Conservation (phyloP, 163 green algal species). For the Scenedesmus sp. region DNA sequence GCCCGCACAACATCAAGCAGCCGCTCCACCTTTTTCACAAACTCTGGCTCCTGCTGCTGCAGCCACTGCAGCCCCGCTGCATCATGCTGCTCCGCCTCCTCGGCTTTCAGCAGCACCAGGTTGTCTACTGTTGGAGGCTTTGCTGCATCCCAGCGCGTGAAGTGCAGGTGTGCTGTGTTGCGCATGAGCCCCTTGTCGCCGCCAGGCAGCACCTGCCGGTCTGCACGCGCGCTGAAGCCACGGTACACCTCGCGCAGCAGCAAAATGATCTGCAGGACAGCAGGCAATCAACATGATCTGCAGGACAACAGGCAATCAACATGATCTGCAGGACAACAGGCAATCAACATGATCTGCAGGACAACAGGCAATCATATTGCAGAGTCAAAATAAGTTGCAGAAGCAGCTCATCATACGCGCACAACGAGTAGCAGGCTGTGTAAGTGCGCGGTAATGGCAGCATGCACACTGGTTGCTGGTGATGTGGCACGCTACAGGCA, state of each 20-base stretch:
- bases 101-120: slow-evolving; percentile 81
- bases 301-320: background rate
- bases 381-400: background rate
- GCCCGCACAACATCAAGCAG: slow-evolving; percentile 56
- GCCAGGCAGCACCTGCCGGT: slow-evolving; percentile 53
- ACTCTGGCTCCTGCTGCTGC: slow-evolving; percentile 58
- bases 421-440: background rate
- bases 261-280: slow-evolving; percentile 51
- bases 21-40: slow-evolving; percentile 65
- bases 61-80: slow-evolving; percentile 44
- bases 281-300: background rate
- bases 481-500: background rate
- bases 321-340: no score
- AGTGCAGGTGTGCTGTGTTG: slow-evolving; percentile 73
- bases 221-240: slow-evolving; percentile 76
- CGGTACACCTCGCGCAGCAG: slow-evolving; percentile 91
- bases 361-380: no score
- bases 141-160: slow-evolving; percentile 79
- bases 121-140: slow-evolving; percentile 86
- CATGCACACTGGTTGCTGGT: background rate
- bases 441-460: no score
- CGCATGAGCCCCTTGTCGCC: slow-evolving; percentile 83
- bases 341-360: no score
- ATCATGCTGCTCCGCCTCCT: slow-evolving; percentile 86
- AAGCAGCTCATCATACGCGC: background rate